These are phyloP conservation scores for Rutstroemia sp. DNA, from an alignment of 2,329 filamentous ascomycete species.

Conservation along the genomic window DNA sequence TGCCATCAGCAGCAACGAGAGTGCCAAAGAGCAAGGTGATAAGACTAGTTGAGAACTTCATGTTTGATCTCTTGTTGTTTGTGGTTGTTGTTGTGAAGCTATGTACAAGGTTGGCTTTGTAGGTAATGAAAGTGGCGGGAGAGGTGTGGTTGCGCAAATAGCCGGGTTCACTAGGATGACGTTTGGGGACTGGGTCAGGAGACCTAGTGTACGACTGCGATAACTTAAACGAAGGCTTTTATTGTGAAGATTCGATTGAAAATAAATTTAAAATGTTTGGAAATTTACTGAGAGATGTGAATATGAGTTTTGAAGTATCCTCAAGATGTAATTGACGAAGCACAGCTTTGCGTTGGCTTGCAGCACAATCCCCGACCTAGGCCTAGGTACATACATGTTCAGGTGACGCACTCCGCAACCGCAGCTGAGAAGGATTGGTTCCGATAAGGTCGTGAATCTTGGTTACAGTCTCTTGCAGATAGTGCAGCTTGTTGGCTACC, in stretches of 20 bases:
- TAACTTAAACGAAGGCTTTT: not conserved
- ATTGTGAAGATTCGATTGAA: not conserved
- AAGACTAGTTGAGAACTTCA: constrained; percentile 27
- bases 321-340: not conserved
- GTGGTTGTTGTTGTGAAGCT: constrained; percentile 6
- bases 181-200: constrained; percentile 3
- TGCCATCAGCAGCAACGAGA: constrained; percentile 34
- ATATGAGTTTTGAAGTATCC: not conserved
- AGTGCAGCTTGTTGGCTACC: too few relatives aligned
- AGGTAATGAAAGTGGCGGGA: constrained; percentile 6
- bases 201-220: not conserved
- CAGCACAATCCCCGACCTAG: not conserved
- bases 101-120: constrained; percentile 3
- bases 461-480: not conserved
- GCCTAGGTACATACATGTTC: not conserved
- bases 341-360: not conserved
- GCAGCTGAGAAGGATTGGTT: not conserved
- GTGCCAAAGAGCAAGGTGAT: constrained; percentile 24
- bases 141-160: constrained; percentile 1
- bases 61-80: constrained; percentile 13
- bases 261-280: not conserved
- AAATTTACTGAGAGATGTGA: not conserved
- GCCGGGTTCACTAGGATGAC: constrained; percentile 4
- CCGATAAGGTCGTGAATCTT: not conserved
- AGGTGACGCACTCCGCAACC: not conserved